Conservation (phyloP, 805 yeast genomes). For the Metschnikowia dekortorum region DNA sequence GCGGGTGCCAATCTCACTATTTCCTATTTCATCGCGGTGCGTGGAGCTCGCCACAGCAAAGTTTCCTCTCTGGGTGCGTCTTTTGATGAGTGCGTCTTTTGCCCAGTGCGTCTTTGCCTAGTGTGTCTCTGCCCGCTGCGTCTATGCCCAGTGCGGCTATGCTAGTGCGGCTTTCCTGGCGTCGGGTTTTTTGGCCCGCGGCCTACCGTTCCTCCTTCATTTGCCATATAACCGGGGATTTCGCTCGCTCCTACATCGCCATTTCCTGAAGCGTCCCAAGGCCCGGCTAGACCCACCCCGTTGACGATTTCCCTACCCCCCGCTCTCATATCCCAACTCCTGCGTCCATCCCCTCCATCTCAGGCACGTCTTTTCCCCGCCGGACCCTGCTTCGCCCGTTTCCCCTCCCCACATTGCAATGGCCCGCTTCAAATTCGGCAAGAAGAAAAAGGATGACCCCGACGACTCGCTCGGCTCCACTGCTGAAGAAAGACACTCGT, state of each 20-base stretch:
- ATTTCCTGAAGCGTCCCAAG: too few species aligned
- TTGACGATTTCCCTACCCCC: too few species aligned
- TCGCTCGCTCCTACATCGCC: not conserved
- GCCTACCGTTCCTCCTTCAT: not conserved
- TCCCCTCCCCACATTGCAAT: conserved; percentile 19
- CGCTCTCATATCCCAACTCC: too few species aligned
- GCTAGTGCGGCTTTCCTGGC: too few species aligned
- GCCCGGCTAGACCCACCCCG: too few species aligned
- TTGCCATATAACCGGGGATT: conserved; percentile 1
- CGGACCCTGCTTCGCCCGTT: not conserved
- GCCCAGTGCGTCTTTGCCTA: not conserved
- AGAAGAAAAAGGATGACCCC: conserved; percentile 36
- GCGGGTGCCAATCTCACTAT: not conserved
- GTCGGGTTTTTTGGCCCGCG: too few species aligned
- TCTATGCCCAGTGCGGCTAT: too few species aligned
- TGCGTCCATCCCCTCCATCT: not conserved
- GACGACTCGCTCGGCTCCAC: conserved; percentile 16
- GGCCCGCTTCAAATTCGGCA: conserved; percentile 59
- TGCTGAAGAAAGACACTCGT: conserved; percentile 9
- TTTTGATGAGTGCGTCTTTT: not conserved
- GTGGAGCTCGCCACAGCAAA: not conserved
- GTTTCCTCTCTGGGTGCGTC: conserved; percentile 1
- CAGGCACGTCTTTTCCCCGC: too few species aligned
- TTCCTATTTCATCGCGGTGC: conserved; percentile 1
- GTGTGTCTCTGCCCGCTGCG: not conserved